These are phyloP conservation scores for Dorcoceras hygrometricum DNA, from an alignment of 257 asterid genomes.

Conservation along the genomic window DNA sequence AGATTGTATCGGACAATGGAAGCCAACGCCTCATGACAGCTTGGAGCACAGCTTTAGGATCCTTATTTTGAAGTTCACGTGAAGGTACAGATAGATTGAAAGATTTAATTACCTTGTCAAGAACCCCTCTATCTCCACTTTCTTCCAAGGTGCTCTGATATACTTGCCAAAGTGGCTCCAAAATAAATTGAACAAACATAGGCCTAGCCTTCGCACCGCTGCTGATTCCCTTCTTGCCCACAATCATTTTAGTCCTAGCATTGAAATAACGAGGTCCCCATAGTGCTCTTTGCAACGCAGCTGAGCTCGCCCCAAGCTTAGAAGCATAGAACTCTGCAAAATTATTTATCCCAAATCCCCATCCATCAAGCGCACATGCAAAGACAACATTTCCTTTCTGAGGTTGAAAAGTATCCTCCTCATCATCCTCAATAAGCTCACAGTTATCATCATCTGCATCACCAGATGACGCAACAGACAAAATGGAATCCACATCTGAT, in stretches of 20 bases:
- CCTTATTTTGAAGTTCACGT: constrained; percentile 83
- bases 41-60: constrained; percentile 77
- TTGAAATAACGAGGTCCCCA: constrained; percentile 86
- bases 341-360: constrained; percentile 74
- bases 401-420: constrained; percentile 92
- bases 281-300: constrained; percentile 63
- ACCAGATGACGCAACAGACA: constrained; percentile 48
- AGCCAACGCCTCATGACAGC: constrained; percentile 94
- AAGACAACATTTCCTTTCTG: constrained; percentile 94
- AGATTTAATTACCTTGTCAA: constrained; percentile 62
- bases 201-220: constrained; percentile 67
- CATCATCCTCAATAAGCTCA: constrained; percentile 74
- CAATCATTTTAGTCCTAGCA: constrained; percentile 69
- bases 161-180: constrained; percentile 92
- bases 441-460: constrained; percentile 43
- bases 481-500: constrained; percentile 88
- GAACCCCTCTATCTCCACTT: constrained; percentile 48
- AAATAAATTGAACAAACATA: constrained; percentile 80
- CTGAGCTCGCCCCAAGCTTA: constrained; percentile 66
- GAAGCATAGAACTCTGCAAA: constrained; percentile 76
- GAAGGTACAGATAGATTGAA: constrained; percentile 80
- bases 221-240: constrained; percentile 64
- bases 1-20: constrained; percentile 70
- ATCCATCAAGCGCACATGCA: constrained; percentile 91
- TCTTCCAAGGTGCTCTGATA: constrained; percentile 58